Conservation (phyloP, 176 grass and related monocot genomes). For the Alloteropsis semialata region DNA sequence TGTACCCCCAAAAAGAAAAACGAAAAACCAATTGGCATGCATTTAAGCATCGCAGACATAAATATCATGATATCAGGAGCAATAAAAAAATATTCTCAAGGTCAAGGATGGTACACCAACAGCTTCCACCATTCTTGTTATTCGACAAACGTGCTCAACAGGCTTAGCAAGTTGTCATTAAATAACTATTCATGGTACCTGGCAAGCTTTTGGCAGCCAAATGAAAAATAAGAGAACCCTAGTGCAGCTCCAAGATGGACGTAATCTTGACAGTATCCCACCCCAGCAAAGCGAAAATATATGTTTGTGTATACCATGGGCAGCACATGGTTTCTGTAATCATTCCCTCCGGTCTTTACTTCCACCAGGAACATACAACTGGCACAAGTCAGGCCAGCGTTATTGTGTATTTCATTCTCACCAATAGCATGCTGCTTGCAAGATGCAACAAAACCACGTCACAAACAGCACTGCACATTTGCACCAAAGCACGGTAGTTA, state of each 20-base stretch:
- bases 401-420: neutral
- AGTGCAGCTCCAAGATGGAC: neutral
- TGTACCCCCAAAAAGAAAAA: neutral
- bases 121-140: neutral
- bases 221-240: neutral
- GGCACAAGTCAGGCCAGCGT: neutral
- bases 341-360: neutral
- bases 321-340: slow-evolving; percentile 28
- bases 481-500: neutral
- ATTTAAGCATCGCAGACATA: neutral
- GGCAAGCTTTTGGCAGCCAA: neutral
- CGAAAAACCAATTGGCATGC: neutral
- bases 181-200: neutral
- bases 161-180: slow-evolving; percentile 4
- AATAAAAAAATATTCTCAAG: neutral
- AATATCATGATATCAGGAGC: neutral
- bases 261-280: neutral
- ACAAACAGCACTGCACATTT: neutral
- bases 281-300: neutral
- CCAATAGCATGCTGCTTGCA: neutral
- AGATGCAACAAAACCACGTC: neutral
- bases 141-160: neutral
- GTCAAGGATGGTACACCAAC: neutral
- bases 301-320: neutral
- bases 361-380: neutral